phyloP scores from a whole-genome alignment of 2,329 filamentous ascomycete genomes.

The Fusarium armeniacum region DNA sequence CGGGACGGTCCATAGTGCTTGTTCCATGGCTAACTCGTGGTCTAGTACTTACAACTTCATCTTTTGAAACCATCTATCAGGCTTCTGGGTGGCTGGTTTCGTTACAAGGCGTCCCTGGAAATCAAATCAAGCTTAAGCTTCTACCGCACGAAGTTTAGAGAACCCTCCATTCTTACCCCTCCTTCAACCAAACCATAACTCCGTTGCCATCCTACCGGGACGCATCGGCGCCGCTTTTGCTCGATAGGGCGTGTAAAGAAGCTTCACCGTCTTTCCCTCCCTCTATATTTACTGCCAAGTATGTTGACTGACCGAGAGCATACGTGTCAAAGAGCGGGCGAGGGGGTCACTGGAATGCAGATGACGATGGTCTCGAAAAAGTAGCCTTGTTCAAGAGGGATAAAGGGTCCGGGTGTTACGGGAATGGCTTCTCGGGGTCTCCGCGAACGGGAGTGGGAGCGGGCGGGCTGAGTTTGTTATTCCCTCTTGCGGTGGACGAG shows the following conservation, averaged over 20 bases:
- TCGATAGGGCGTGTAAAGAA: not conserved
- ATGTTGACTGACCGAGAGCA: constrained; percentile 22
- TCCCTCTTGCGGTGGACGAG: not conserved
- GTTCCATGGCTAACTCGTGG: constrained; percentile 8
- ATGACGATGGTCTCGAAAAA: constrained; percentile 22
- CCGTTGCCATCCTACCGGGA: constrained; percentile 16
- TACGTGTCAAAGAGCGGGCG: constrained; percentile 26
- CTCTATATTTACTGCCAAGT: not conserved
- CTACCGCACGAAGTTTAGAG: constrained; percentile 1
- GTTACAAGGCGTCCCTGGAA: not conserved
- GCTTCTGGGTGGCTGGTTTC: not conserved
- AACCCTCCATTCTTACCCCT: not conserved
- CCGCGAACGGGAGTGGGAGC: constrained; percentile 33
- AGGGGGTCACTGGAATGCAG: constrained; percentile 33
- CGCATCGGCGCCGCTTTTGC: not conserved
- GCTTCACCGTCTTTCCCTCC: not conserved
- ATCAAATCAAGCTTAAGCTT: constrained; percentile 6
- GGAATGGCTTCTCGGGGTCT: constrained; percentile 31
- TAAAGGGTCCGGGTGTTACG: constrained; percentile 10
- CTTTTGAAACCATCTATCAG: constrained; percentile 8
- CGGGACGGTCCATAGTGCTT: constrained; percentile 34
- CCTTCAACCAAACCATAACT: not conserved
- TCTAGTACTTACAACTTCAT: constrained; percentile 16
- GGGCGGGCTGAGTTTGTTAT: not conserved
- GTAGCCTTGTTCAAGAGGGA: constrained; percentile 7